Conservation (phyloP, 2,329 filamentous ascomycete species). For the Penicillium sp. region DNA sequence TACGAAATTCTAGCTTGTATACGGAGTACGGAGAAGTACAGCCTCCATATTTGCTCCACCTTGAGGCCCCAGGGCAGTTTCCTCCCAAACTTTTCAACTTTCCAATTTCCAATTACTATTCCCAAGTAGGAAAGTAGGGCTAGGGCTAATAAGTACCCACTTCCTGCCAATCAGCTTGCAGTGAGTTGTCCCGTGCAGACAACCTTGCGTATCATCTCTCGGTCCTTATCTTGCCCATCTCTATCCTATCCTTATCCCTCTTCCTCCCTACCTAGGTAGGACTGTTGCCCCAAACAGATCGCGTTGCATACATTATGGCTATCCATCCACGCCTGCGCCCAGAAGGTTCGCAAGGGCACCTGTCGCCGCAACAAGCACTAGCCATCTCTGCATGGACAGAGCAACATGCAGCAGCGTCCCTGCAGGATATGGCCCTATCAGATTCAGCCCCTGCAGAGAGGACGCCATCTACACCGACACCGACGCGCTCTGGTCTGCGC, state of each 20-base stretch:
- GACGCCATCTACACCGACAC: slow-evolving; percentile 54
- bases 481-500: slow-evolving; percentile 43
- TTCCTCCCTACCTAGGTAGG: background rate
- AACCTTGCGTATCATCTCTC: slow-evolving; percentile 13
- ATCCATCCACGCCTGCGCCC: slow-evolving; percentile 40
- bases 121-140: slow-evolving; percentile 20
- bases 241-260: slow-evolving; percentile 11
- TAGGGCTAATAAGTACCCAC: slow-evolving; percentile 16
- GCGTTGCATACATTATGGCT: slow-evolving; percentile 36
- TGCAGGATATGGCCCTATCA: slow-evolving; percentile 36
- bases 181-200: slow-evolving; percentile 19
- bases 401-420: slow-evolving; percentile 38
- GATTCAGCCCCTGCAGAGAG: slow-evolving; percentile 20
- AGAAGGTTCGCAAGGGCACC: slow-evolving; percentile 21
- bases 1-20: background rate
- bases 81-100: too few species aligned
- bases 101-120: background rate
- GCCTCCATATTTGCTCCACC: background rate
- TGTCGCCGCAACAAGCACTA: slow-evolving; percentile 44
- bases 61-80: background rate
- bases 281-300: background rate
- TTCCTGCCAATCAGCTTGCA: slow-evolving; percentile 20
- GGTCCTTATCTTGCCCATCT: slow-evolving; percentile 14
- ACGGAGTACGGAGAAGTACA: background rate
- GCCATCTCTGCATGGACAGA: slow-evolving; percentile 68